Conservation (phyloP, 2,329 filamentous ascomycete species). For the Lecanoromycetidae sp. region DNA sequence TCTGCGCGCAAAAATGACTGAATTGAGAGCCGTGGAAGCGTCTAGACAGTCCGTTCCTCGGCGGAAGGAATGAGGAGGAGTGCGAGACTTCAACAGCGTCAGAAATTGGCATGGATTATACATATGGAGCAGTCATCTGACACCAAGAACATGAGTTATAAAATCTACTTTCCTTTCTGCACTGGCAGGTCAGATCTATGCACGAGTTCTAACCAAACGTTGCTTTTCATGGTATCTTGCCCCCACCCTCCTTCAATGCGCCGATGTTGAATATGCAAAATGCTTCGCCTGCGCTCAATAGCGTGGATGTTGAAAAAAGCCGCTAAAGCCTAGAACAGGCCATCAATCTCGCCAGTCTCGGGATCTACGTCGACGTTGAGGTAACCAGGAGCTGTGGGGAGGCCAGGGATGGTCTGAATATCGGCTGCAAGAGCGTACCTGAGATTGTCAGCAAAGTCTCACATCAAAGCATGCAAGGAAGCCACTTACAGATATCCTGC, state of each 20-base stretch:
- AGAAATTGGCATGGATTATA: too few relatives aligned
- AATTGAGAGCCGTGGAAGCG: too few relatives aligned
- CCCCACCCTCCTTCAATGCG: not conserved
- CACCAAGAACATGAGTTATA: too few relatives aligned
- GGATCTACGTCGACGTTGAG: constrained; percentile 76
- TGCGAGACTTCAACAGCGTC: too few relatives aligned
- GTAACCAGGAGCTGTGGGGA: constrained; percentile 91
- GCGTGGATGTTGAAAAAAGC: not conserved
- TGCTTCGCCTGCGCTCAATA: not conserved
- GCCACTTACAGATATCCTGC: constrained; percentile 71
- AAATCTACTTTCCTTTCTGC: too few relatives aligned
- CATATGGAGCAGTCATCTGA: too few relatives aligned
- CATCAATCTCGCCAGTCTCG: constrained; percentile 75
- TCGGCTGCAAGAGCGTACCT: constrained; percentile 90
- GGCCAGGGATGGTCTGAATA: constrained; percentile 93
- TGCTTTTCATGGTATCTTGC: not conserved
- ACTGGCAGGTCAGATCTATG: too few relatives aligned
- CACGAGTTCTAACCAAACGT: too few relatives aligned
- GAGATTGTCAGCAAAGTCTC: constrained; percentile 24
- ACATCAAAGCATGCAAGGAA: not conserved
- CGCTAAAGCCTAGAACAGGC: constrained; percentile 58
- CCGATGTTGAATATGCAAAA: constrained; percentile 7
- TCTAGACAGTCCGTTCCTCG: too few relatives aligned
- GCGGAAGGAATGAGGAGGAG: too few relatives aligned
- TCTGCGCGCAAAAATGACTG: too few relatives aligned